phyloP scores from a whole-genome alignment of 352 stramenopile genomes.

The Globisporangium uncinulatum region DNA sequence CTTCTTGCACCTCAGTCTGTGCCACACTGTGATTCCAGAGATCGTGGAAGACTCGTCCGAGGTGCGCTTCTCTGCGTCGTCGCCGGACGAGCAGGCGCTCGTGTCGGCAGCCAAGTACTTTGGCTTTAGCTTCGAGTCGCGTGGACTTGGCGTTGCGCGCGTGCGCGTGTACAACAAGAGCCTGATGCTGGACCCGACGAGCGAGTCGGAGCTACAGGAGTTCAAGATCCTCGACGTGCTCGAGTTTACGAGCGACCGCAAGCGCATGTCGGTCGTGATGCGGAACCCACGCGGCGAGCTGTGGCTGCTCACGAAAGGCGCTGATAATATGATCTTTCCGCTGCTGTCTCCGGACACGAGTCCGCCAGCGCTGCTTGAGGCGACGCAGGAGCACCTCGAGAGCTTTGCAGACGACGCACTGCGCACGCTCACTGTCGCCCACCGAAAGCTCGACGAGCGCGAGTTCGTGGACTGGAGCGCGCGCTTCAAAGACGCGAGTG shows the following conservation, averaged over 20 bases:
- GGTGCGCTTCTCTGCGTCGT: conserved; percentile 72
- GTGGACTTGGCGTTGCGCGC: conserved; percentile 51
- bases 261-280: conserved; percentile 4
- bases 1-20: conserved; percentile 81
- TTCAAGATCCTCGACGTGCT: conserved; percentile 28
- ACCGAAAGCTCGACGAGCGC: conserved; percentile 38
- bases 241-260: too few relatives aligned
- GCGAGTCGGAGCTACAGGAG: conserved; percentile 31
- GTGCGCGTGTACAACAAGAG: conserved; percentile 13
- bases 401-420: conserved; percentile 78
- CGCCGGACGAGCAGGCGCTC: conserved; percentile 85
- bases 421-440: conserved; percentile 81
- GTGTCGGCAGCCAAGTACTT: conserved; percentile 85
- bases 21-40: conserved; percentile 76
- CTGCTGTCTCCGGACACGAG: conserved; percentile 44
- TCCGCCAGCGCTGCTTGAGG: conserved; percentile 40
- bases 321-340: conserved; percentile 91
- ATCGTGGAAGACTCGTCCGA: conserved; percentile 34
- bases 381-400: conserved; percentile 63
- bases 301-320: conserved; percentile 84
- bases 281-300: conserved; percentile 68
- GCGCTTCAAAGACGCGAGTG: conserved; percentile 59
- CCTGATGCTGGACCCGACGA: too few relatives aligned
- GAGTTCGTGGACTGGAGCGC: conserved; percentile 66
- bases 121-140: conserved; percentile 69